Evolutionary conservation across 345 rosid genomes (phyloP).

Genomic region (Moricandia moricandioides): DNA sequence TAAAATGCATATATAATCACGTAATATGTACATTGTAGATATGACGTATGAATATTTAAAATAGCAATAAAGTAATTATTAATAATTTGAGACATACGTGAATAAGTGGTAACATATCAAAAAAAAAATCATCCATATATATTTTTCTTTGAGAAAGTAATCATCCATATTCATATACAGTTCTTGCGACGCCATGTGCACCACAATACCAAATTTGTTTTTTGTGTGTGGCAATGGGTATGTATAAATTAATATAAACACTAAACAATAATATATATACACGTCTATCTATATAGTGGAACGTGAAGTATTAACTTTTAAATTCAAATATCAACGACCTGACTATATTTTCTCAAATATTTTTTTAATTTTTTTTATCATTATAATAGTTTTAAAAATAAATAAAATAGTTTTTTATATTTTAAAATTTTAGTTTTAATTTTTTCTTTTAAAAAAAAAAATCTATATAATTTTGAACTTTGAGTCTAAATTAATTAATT

Average conservation of each 20-base stretch:
- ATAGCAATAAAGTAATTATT: background rate
- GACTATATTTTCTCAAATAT: too few relatives aligned
- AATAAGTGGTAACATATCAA: background rate
- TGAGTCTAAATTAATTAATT: too few relatives aligned
- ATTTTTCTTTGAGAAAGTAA: background rate
- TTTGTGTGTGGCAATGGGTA: background rate
- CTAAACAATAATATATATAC: background rate
- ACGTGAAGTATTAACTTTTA: background rate
- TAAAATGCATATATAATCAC: background rate
- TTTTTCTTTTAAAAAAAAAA: too few relatives aligned
- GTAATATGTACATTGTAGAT: background rate
- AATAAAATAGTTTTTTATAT: too few relatives aligned
- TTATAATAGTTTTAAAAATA: too few relatives aligned
- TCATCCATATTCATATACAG: background rate
- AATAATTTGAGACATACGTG: background rate
- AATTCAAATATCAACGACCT: background rate
- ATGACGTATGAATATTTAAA: background rate
- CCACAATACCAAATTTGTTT: conserved; percentile 1
- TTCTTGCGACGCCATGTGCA: background rate
- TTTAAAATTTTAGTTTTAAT: too few relatives aligned
- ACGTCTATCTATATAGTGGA: conserved; percentile 5
- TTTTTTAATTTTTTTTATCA: too few relatives aligned
- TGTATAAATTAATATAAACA: conserved; percentile 4
- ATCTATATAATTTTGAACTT: too few relatives aligned
- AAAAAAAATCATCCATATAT: background rate